phyloP scores from a whole-genome alignment of 768 basidiomycete genomes.

The Hortiboletus flavorubellus region DNA sequence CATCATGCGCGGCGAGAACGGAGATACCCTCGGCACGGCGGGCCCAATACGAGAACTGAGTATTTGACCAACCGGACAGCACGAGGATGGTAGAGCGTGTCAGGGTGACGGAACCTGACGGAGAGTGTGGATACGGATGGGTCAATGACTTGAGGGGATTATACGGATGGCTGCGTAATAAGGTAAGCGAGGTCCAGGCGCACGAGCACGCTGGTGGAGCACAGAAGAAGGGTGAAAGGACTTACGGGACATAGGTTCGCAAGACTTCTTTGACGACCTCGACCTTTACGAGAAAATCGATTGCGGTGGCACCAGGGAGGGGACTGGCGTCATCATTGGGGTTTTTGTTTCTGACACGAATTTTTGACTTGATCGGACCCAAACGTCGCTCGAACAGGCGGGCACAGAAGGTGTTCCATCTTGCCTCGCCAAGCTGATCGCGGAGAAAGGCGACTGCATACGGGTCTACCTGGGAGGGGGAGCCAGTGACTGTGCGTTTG shows the following conservation, averaged over 20 bases:
- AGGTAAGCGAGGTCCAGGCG: conserved; percentile 21
- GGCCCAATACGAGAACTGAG: conserved; percentile 55
- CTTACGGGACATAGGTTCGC: conserved; percentile 48
- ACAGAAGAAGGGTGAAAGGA: conserved; percentile 12
- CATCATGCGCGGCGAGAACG: conserved; percentile 41
- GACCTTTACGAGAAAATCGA: conserved; percentile 53
- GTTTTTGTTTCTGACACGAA: conserved; percentile 31
- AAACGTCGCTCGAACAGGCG: conserved; percentile 45
- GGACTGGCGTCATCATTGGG: conserved; percentile 27
- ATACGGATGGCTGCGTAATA: conserved; percentile 44
- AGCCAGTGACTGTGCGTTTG: conserved; percentile 22
- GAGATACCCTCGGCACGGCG: conserved; percentile 48
- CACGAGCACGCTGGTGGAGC: conserved; percentile 2
- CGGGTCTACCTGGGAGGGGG: conserved; percentile 37
- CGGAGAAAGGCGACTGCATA: conserved; percentile 44
- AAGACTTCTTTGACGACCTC: conserved; percentile 50
- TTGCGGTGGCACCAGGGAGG: conserved; percentile 39
- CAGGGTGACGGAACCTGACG: conserved; percentile 42
- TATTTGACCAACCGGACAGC: conserved; percentile 52
- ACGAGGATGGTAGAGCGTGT: conserved; percentile 47
- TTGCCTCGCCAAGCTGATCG: conserved; percentile 41
- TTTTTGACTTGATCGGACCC: conserved; percentile 37
- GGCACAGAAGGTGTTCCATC: conserved; percentile 45
- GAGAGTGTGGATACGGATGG: conserved; percentile 38
- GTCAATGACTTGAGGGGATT: conserved; percentile 48